phyloP scores from a whole-genome alignment of 2,329 filamentous ascomycete genomes.

The Endoconidiophora laricicola region DNA sequence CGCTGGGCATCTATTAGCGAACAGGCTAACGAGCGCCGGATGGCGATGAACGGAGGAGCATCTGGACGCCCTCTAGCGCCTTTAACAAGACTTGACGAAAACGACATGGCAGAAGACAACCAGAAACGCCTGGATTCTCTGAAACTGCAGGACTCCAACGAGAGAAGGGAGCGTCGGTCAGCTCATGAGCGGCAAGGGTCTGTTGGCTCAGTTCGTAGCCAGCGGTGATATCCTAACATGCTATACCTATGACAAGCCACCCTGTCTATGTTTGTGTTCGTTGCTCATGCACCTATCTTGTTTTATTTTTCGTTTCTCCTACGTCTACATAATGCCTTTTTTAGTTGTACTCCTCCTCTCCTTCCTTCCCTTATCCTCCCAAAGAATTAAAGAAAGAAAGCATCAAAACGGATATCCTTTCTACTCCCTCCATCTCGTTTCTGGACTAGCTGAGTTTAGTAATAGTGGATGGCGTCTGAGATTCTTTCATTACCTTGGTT shows the following conservation, averaged over 20 bases:
- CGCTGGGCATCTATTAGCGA: slow-evolving; percentile 81
- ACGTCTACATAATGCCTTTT: background rate
- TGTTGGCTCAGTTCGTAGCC: slow-evolving; percentile 35
- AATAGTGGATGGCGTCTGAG: no score
- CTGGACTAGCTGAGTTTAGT: no score
- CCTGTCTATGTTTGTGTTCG: slow-evolving; percentile 1
- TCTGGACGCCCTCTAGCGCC: slow-evolving; percentile 23
- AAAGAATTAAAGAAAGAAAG: no score
- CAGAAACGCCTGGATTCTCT: slow-evolving; percentile 78
- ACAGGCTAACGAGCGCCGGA: slow-evolving; percentile 55
- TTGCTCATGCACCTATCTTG: slow-evolving; percentile 6
- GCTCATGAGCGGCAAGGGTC: slow-evolving; percentile 45
- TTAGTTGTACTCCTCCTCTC: background rate
- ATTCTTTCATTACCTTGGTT: no score
- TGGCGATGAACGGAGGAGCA: slow-evolving; percentile 21
- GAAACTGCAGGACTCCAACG: slow-evolving; percentile 65
- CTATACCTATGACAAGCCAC: no score
- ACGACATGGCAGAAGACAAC: slow-evolving; percentile 68
- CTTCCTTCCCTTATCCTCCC: background rate
- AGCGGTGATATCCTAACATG: slow-evolving; percentile 24
- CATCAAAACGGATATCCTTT: background rate
- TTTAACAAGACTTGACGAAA: slow-evolving; percentile 49
- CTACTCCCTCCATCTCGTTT: background rate
- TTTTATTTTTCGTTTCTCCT: slow-evolving; percentile 9
- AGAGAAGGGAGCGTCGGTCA: slow-evolving; percentile 31